Conservation (phyloP, 2,329 filamentous ascomycete genomes). For the Aspergillus neoniger region DNA sequence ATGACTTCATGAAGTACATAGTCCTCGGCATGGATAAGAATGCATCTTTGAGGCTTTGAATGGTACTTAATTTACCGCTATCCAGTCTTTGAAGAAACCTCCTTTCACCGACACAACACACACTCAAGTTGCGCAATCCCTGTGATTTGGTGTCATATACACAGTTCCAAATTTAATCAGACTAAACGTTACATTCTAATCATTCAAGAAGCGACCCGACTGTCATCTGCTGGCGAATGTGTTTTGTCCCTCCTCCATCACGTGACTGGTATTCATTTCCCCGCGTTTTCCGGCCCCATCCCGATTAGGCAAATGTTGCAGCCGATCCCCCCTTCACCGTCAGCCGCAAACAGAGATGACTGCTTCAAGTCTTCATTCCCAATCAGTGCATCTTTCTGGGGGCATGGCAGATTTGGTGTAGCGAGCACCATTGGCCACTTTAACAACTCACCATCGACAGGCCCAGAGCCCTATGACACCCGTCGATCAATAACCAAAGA, state of each 20-base stretch:
- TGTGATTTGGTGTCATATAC: not conserved
- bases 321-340: not conserved
- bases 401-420: not conserved
- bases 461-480: not conserved
- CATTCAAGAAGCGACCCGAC: not conserved
- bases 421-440: not conserved
- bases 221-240: not conserved
- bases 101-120: too few relatives aligned
- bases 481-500: not conserved
- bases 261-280: not conserved
- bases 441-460: not conserved
- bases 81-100: too few relatives aligned
- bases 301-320: not conserved
- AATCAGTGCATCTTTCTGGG: too few relatives aligned
- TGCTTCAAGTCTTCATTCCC: not conserved
- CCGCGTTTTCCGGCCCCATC: not conserved
- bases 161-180: too few relatives aligned
- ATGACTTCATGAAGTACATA: too few relatives aligned
- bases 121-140: too few relatives aligned
- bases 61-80: too few relatives aligned
- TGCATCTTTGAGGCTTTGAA: too few relatives aligned
- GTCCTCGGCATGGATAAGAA: too few relatives aligned
- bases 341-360: too few relatives aligned
- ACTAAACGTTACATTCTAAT: too few relatives aligned
- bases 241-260: not conserved